Evolutionary conservation across 176 grass and related monocot species (phyloP).

Genomic region (Triticum dicoccoides): DNA sequence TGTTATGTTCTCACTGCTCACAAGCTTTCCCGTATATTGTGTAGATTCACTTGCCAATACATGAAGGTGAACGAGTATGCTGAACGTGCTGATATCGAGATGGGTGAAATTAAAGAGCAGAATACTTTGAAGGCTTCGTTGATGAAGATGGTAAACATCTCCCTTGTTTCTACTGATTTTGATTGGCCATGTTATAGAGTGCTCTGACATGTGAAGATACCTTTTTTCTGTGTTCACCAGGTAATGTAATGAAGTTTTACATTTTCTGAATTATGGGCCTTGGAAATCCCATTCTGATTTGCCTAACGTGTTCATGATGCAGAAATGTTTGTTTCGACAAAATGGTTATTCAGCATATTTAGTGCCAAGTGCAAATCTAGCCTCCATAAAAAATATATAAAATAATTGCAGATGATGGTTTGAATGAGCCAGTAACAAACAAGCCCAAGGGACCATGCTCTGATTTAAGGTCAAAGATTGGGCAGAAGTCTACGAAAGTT

Average conservation of each 20-base stretch:
- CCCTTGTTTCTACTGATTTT: not conserved
- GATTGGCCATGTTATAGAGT: not conserved
- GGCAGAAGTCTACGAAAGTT: slow-evolving; percentile 62
- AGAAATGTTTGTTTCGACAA: not conserved
- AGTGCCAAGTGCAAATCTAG: not conserved
- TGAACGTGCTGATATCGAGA: slow-evolving; percentile 62
- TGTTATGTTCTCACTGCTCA: slow-evolving; percentile 17
- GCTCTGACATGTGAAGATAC: not conserved
- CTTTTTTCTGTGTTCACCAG: not conserved
- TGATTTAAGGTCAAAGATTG: slow-evolving; percentile 42
- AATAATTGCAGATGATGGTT: slow-evolving; percentile 51
- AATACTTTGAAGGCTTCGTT: slow-evolving; percentile 63
- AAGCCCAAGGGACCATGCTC: slow-evolving; percentile 46
- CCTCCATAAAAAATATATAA: not conserved
- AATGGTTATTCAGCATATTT: not conserved
- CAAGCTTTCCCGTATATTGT: not conserved
- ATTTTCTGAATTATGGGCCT: not conserved
- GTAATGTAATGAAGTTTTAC: not conserved
- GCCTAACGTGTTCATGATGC: not conserved
- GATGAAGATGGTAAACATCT: slow-evolving; percentile 38
- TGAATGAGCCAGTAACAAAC: slow-evolving; percentile 29
- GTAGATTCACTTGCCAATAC: slow-evolving; percentile 10
- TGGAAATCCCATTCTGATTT: slow-evolving; percentile 13
- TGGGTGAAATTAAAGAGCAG: slow-evolving; percentile 74
- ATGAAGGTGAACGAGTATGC: slow-evolving; percentile 70